A percentile compares a stretch with the other conserved stretches of the same genome.
Evolutionary conservation across 2,329 filamentous ascomycete genomes (phyloP).

Genomic region (Zymoseptoria brevis): DNA sequence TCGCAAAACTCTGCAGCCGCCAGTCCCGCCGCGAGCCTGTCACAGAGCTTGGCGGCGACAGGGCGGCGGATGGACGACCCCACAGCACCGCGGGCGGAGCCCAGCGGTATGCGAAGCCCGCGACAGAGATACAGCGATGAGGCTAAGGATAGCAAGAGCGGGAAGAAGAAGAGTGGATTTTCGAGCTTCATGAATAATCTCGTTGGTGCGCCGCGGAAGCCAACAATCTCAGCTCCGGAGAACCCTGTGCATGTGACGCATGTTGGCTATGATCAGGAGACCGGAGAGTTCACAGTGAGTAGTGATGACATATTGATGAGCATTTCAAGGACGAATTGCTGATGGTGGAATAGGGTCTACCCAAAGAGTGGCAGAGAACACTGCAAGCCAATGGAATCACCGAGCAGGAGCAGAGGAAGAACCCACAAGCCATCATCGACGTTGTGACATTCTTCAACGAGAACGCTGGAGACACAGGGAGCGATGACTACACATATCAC

Average conservation of each 20-base stretch:
- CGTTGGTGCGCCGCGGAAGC: constrained; percentile 78
- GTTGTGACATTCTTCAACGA: constrained; percentile 97
- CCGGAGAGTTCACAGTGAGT: constrained; percentile 89
- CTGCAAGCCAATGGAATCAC: constrained; percentile 94
- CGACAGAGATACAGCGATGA: constrained; percentile 74
- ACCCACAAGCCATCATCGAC: constrained; percentile 90
- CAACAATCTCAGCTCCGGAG: constrained; percentile 92
- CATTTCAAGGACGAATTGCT: background rate
- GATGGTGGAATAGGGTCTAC: constrained; percentile 55
- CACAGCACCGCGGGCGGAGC: constrained; percentile 35
- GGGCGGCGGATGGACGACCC: constrained; percentile 44
- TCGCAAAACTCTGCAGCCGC: constrained; percentile 12
- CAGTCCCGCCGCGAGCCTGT: constrained; percentile 31
- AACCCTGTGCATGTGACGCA: constrained; percentile 98
- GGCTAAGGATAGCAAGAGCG: constrained; percentile 51
- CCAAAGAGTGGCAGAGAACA: constrained; percentile 95
- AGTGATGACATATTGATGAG: constrained; percentile 3
- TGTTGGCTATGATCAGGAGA: constrained; percentile 92
- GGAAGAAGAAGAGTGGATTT: constrained; percentile 78
- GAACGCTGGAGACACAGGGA: constrained; percentile 65
- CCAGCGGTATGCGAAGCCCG: constrained; percentile 44
- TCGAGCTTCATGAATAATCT: constrained; percentile 78
- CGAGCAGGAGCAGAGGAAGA: constrained; percentile 89
- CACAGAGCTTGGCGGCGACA: constrained; percentile 36
- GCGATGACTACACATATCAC: constrained; percentile 84